phyloP scores from a whole-genome alignment of 805 yeast species.

The Helenozyma rhizophorensis region DNA sequence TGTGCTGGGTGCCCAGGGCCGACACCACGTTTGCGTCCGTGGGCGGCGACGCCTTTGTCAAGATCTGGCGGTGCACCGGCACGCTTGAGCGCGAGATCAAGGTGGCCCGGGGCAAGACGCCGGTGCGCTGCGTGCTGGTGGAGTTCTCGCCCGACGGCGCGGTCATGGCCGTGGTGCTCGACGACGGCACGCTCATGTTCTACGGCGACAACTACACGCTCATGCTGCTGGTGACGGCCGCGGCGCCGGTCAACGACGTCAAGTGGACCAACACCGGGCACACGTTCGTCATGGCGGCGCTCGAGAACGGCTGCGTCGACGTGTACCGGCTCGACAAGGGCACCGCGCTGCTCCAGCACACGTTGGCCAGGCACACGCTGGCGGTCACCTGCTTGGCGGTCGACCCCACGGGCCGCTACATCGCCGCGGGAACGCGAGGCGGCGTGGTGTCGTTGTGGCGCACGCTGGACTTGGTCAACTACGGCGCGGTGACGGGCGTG shows the following conservation, averaged over 20 bases:
- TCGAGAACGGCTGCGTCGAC: conserved; percentile 42
- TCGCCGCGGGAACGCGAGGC: conserved; percentile 55
- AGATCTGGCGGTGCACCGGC: conserved; percentile 22
- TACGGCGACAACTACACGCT: conserved; percentile 29
- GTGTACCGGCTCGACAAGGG: conserved; percentile 15
- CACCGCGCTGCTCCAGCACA: background rate
- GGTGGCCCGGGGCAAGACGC: conserved; percentile 16
- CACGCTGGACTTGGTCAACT: conserved; percentile 31
- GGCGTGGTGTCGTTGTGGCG: conserved; percentile 54
- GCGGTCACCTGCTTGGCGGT: conserved; percentile 39
- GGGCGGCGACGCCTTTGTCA: conserved; percentile 43
- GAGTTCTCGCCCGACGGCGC: conserved; percentile 45
- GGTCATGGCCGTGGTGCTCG: conserved; percentile 41
- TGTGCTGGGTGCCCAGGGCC: conserved; percentile 48
- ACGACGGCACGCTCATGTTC: conserved; percentile 33
- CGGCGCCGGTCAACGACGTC: conserved; percentile 35
- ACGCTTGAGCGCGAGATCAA: conserved; percentile 11
- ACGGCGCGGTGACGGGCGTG: conserved; percentile 32
- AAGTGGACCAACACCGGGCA: conserved; percentile 45
- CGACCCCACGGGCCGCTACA: conserved; percentile 49
- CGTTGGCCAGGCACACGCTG: conserved; percentile 14
- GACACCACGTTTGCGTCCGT: conserved; percentile 46
- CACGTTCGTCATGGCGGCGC: conserved; percentile 32
- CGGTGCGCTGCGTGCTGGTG: conserved; percentile 16
- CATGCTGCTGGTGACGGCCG: conserved; percentile 19